Evolutionary conservation across 352 stramenopile species (phyloP).

Genomic region (Globisporangium orthogonon): DNA sequence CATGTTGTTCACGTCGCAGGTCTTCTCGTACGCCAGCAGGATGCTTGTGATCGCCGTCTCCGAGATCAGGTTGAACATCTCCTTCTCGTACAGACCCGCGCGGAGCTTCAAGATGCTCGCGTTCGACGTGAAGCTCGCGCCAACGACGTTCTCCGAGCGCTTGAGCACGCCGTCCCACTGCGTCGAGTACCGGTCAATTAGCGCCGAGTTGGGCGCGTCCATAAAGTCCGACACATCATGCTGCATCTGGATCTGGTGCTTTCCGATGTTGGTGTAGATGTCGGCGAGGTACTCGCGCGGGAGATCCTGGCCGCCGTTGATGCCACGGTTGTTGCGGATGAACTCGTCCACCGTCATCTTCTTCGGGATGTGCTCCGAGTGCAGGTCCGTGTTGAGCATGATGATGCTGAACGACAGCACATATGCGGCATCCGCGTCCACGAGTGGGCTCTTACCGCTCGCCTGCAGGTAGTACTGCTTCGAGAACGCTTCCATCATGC

Average conservation of each 20-base stretch:
- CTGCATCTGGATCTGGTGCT: conserved; percentile 88
- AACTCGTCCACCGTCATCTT: conserved; percentile 89
- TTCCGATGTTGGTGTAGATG: conserved; percentile 77
- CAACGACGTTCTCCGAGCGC: conserved; percentile 82
- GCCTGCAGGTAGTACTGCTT: conserved; percentile 87
- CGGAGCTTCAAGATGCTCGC: conserved; percentile 80
- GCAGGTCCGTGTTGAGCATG: conserved; percentile 99
- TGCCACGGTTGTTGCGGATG: conserved; percentile 82
- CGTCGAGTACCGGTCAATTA: conserved; percentile 79
- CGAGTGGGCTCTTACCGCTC: conserved; percentile 42
- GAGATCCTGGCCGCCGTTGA: conserved; percentile 76
- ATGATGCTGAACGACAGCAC: conserved; percentile 98
- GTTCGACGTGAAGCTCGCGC: conserved; percentile 83
- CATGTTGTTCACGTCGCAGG: conserved; percentile 80
- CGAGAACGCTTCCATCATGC: conserved; percentile 96
- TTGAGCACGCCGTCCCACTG: conserved; percentile 87
- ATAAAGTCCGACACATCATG: conserved; percentile 82
- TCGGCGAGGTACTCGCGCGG: conserved; percentile 61
- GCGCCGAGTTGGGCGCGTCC: conserved; percentile 39
- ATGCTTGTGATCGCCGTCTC: conserved; percentile 80
- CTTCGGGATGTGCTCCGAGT: conserved; percentile 88
- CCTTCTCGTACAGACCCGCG: conserved; percentile 78
- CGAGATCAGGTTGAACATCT: conserved; percentile 85
- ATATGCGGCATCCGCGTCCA: conserved; percentile 91
- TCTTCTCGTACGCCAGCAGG: conserved; percentile 78